Conservation (phyloP, 805 yeast genomes). For the Clavispora carvajalis region DNA sequence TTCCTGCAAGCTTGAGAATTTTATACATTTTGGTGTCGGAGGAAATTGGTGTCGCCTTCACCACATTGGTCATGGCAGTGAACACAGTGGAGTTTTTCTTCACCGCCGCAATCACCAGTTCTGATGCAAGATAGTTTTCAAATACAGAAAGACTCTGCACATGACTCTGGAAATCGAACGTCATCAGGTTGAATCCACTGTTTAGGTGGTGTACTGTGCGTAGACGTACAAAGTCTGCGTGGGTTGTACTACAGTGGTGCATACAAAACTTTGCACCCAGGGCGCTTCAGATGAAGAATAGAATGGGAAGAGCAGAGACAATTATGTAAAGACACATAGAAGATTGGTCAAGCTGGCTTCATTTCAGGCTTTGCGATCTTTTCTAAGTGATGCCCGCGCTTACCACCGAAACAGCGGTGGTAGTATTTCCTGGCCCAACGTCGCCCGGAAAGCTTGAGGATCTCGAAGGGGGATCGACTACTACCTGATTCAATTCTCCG, state of each 20-base stretch:
- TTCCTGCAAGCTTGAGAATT: constrained; percentile 1
- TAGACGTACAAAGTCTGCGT: not conserved
- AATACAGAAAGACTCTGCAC: constrained; percentile 2
- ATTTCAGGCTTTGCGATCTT: no score
- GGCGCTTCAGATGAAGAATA: not conserved
- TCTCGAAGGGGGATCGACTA: not conserved
- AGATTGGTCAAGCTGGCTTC: no score
- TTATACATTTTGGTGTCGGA: not conserved
- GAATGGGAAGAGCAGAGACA: no score
- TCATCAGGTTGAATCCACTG: not conserved
- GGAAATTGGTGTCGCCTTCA: constrained; percentile 7
- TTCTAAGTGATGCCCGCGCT: not conserved
- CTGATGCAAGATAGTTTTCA: constrained; percentile 2
- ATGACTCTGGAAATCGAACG: not conserved
- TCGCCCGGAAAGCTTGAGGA: not conserved
- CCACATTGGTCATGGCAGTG: constrained; percentile 8
- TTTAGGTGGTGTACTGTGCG: not conserved
- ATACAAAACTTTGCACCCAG: not conserved
- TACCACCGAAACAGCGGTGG: not conserved
- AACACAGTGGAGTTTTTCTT: constrained; percentile 1
- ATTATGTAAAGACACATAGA: no score
- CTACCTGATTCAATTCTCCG: not conserved
- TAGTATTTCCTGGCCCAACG: not conserved
- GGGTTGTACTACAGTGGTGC: not conserved
- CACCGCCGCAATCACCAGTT: constrained; percentile 4